A percentile compares a stretch with the other conserved stretches of the same genome.
Evolutionary conservation across 371 early-diverging fungal species (phyloP).

Genomic region (Mortierella sp.): DNA sequence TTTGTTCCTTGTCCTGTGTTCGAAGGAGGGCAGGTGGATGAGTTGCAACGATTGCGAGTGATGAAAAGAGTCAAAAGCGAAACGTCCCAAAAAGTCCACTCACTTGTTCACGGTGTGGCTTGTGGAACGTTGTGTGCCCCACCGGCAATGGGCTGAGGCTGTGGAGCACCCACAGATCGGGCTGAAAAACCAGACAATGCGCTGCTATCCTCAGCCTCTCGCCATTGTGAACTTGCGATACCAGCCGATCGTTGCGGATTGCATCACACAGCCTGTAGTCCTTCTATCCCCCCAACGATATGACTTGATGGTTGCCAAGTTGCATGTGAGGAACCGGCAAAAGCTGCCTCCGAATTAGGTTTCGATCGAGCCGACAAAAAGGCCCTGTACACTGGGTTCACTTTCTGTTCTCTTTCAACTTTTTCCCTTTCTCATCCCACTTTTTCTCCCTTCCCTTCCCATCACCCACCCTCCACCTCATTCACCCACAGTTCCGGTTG

Average conservation of each 20-base stretch:
- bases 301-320: not conserved
- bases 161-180: too few relatives aligned
- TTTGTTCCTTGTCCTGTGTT: not conserved
- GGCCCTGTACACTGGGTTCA: not conserved
- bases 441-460: conserved; percentile 1
- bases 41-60: not conserved
- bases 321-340: not conserved
- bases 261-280: too few relatives aligned
- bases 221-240: too few relatives aligned
- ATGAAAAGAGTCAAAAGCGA: not conserved
- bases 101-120: not conserved
- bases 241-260: too few relatives aligned
- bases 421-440: not conserved
- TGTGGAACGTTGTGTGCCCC: not conserved
- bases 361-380: conserved; percentile 7
- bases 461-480: not conserved
- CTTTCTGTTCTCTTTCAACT: not conserved
- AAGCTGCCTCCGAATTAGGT: not conserved
- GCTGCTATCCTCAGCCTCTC: too few relatives aligned
- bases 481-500: too few relatives aligned
- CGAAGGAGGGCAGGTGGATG: not conserved
- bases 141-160: too few relatives aligned
- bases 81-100: not conserved
- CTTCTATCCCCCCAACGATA: too few relatives aligned
- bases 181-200: too few relatives aligned